Evolutionary conservation across 345 rosid species (phyloP).

Genomic region (Brassica rapa): DNA sequence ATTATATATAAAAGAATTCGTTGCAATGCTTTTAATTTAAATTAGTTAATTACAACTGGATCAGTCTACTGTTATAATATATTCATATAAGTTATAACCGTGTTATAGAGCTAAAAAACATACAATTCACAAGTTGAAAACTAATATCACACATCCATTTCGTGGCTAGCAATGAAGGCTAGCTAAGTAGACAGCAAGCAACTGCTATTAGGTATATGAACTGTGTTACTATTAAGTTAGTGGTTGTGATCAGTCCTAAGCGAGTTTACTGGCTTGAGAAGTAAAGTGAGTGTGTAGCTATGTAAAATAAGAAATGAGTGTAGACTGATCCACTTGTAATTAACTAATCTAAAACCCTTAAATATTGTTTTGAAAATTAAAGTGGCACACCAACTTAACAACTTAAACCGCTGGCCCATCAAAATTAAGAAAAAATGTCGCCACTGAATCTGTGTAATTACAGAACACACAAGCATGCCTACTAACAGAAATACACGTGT

Average conservation of each 20-base stretch:
- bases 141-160: not conserved
- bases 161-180: not conserved
- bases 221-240: not conserved
- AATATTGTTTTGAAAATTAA: conserved; percentile 16
- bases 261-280: conserved; percentile 4
- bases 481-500: not conserved
- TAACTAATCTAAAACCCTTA: conserved; percentile 21
- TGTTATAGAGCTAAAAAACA: not conserved
- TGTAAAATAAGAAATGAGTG: conserved; percentile 12
- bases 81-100: not conserved
- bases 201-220: not conserved
- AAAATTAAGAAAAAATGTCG: no score
- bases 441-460: not conserved
- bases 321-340: not conserved
- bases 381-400: conserved; percentile 14
- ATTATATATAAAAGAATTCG: not conserved
- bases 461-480: no score
- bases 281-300: not conserved
- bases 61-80: not conserved
- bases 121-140: not conserved
- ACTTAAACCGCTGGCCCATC: conserved; percentile 19
- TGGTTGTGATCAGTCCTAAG: not conserved
- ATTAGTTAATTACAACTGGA: not conserved
- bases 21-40: not conserved
- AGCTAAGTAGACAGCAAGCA: not conserved